phyloP scores from a whole-genome alignment of 2,329 filamentous ascomycete species.

The Graphilbum ipis-grandicollis region DNA sequence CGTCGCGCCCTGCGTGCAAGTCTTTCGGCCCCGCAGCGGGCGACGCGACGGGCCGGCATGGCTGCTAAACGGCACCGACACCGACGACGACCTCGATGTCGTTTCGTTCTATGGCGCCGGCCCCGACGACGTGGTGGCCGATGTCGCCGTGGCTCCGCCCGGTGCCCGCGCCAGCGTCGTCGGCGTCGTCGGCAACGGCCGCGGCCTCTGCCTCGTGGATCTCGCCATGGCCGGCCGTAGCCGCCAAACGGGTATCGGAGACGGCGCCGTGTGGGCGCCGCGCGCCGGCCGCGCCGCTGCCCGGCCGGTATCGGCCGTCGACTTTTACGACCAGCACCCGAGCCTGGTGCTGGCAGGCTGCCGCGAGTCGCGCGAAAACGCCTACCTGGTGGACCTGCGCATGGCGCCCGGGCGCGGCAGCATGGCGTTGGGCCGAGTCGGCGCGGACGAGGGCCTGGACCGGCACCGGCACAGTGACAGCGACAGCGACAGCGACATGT shows the following conservation, averaged over 20 bases:
- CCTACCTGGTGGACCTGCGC: constrained; percentile 30
- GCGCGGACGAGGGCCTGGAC: not conserved
- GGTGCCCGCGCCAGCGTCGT: constrained; percentile 20
- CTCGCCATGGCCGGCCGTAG: too few species aligned
- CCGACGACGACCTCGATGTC: constrained; percentile 1
- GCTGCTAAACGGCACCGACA: constrained; percentile 16
- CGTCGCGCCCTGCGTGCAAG: constrained; percentile 13
- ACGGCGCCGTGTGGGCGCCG: too few species aligned
- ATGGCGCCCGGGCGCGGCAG: constrained; percentile 10
- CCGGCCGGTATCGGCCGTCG: too few species aligned
- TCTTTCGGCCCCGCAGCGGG: constrained; percentile 18
- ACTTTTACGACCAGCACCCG: constrained; percentile 14
- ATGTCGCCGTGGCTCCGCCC: constrained; percentile 23
- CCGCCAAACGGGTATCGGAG: too few species aligned
- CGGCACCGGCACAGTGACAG: not conserved
- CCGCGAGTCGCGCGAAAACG: constrained; percentile 16
- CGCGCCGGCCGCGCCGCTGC: too few species aligned
- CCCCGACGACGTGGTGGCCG: constrained; percentile 15
- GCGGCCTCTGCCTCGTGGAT: constrained; percentile 22
- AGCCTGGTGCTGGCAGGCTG: constrained; percentile 32
- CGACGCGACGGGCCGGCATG: constrained; percentile 15
- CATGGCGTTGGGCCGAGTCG: not conserved
- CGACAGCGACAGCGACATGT: not conserved
- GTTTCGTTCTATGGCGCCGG: constrained; percentile 1
- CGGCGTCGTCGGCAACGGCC: constrained; percentile 30